Conservation (phyloP, 345 rosid species). For the Eucalyptus cloeziana region DNA sequence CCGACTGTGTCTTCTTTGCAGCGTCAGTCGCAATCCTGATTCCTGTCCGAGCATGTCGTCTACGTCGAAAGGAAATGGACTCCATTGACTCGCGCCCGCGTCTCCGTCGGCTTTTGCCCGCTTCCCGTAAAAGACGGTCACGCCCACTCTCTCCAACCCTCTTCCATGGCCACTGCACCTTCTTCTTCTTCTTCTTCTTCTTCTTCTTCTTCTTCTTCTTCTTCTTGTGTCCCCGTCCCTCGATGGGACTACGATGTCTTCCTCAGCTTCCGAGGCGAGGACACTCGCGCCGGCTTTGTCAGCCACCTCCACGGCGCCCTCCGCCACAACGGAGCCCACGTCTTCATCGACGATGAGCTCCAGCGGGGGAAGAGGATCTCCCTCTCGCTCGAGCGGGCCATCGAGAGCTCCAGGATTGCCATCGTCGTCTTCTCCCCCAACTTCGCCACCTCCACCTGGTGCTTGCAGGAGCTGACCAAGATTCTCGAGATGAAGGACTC, state of each 20-base stretch:
- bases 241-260: conserved; percentile 8
- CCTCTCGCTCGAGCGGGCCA: neutral
- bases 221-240: neutral
- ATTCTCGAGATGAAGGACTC: neutral
- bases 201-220: neutral
- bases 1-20: too few relatives aligned
- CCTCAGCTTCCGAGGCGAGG: conserved; percentile 13
- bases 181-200: too few relatives aligned
- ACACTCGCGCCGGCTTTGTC: conserved; percentile 6
- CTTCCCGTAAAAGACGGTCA: neutral
- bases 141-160: neutral
- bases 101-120: neutral
- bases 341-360: neutral
- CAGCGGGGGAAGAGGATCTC: neutral
- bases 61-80: too few relatives aligned
- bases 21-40: too few relatives aligned
- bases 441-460: conserved; percentile 6
- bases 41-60: too few relatives aligned
- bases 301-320: neutral
- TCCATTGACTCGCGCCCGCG: too few relatives aligned
- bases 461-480: conserved; percentile 7
- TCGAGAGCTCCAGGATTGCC: conserved; percentile 3
- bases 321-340: neutral
- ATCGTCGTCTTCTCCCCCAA: neutral
- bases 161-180: neutral